These are phyloP conservation scores for Austroboletus olivaceoglutinosus DNA, from an alignment of 1,284 basidiomycete species.

Conservation along the genomic window DNA sequence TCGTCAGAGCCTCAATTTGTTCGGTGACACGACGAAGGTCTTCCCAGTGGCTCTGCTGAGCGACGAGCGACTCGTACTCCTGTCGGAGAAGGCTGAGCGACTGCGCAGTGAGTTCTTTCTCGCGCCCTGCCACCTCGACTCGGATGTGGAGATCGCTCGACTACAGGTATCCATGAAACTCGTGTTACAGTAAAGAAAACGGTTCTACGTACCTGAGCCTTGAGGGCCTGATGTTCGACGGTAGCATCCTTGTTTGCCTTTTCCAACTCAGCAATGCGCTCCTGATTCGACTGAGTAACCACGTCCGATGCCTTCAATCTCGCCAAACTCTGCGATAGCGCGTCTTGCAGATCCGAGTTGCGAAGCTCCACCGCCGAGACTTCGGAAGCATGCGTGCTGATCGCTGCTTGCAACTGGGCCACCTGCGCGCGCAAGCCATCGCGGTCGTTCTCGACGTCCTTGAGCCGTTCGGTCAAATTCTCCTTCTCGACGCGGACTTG, in stretches of 20 bases:
- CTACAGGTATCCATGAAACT: conserved; percentile 36
- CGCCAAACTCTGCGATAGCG: conserved; percentile 63
- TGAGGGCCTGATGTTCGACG: conserved; percentile 54
- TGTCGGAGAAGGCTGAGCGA: conserved; percentile 52
- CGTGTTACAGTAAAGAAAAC: background rate
- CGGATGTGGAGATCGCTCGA: conserved; percentile 59
- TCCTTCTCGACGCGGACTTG: conserved; percentile 82
- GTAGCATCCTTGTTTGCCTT: conserved; percentile 50
- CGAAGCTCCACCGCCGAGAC: conserved; percentile 49
- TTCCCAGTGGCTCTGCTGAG: conserved; percentile 70
- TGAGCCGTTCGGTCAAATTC: conserved; percentile 57
- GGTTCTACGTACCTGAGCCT: conserved; percentile 51
- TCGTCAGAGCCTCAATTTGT: conserved; percentile 64
- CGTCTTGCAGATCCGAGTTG: conserved; percentile 64
- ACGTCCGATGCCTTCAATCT: conserved; percentile 70
- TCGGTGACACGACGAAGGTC: conserved; percentile 63
- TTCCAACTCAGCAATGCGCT: conserved; percentile 61
- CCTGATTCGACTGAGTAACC: conserved; percentile 53
- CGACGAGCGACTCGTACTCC: conserved; percentile 55
- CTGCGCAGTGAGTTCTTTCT: conserved; percentile 57
- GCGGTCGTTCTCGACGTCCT: conserved; percentile 59
- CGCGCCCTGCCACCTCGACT: conserved; percentile 51
- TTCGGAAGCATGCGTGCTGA: conserved; percentile 46
- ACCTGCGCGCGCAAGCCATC: conserved; percentile 54
- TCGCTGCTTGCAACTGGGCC: conserved; percentile 51